phyloP scores from a whole-genome alignment of 805 yeast species.

The Blastobotrys parvus region DNA sequence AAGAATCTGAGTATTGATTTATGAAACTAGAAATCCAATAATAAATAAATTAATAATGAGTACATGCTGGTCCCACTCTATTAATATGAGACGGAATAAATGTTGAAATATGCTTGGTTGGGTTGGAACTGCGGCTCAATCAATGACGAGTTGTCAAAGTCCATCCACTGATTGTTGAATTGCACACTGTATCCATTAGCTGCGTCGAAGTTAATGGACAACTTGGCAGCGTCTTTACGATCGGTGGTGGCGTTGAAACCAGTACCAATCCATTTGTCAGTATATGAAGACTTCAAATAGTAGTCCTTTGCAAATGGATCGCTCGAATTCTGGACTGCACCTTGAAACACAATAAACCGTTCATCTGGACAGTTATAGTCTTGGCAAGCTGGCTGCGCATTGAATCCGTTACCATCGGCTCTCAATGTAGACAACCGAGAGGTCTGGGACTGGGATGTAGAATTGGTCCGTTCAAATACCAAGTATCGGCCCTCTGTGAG shows the following conservation, averaged over 20 bases:
- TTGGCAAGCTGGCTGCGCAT: neutral
- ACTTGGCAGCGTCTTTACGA: neutral
- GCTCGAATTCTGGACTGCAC: neutral
- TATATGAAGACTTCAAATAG: neutral
- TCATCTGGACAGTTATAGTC: neutral
- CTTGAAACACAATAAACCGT: neutral
- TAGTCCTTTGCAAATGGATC: neutral
- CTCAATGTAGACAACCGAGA: neutral
- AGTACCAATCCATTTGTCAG: neutral
- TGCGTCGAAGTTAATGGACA: neutral
- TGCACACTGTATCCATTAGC: neutral
- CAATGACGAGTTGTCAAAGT: neutral
- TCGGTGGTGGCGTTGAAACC: neutral
- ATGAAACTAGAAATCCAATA: no score
- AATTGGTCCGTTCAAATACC: constrained; percentile 4
- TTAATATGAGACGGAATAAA: constrained; percentile 4
- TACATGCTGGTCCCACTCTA: no score
- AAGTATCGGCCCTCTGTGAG: constrained; percentile 21
- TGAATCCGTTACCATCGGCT: neutral
- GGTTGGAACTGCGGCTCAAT: neutral
- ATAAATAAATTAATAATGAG: no score
- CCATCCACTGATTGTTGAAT: neutral
- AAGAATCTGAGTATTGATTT: neutral
- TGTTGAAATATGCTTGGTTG: neutral
- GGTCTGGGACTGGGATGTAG: no score